phyloP scores from a whole-genome alignment of 2,329 filamentous ascomycete species.

The Claviceps paspali region DNA sequence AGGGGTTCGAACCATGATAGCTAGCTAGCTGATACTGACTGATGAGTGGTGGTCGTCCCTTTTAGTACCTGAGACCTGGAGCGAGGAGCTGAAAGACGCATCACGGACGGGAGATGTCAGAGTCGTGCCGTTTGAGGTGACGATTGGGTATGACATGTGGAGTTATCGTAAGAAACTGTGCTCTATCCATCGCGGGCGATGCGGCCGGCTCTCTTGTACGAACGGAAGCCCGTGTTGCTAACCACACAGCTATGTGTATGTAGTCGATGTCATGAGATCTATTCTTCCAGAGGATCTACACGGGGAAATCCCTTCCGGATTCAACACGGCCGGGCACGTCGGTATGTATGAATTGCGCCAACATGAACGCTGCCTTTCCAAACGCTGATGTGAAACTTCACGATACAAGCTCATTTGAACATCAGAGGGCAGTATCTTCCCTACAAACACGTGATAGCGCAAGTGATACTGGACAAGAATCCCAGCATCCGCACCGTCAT shows the following conservation, averaged over 20 bases:
- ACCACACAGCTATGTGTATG: slow-evolving; percentile 14
- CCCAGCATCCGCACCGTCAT: slow-evolving; percentile 71
- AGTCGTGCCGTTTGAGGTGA: slow-evolving; percentile 60
- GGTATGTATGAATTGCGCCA: slow-evolving; percentile 31
- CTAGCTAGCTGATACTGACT: neutral
- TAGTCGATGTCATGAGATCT: slow-evolving; percentile 68
- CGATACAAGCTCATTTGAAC: slow-evolving; percentile 65
- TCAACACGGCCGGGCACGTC: slow-evolving; percentile 79
- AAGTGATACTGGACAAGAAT: slow-evolving; percentile 85
- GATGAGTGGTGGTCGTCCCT: neutral
- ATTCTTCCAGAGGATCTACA: slow-evolving; percentile 69
- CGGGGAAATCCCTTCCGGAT: slow-evolving; percentile 70
- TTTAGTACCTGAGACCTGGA: slow-evolving; percentile 56
- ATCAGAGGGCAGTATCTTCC: slow-evolving; percentile 68
- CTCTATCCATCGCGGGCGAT: neutral
- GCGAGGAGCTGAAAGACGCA: slow-evolving; percentile 50
- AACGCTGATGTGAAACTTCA: slow-evolving; percentile 1
- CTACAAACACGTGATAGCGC: slow-evolving; percentile 73
- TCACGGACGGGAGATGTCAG: slow-evolving; percentile 52
- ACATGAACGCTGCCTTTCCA: neutral
- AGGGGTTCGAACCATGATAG: neutral
- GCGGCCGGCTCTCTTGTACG: slow-evolving; percentile 8
- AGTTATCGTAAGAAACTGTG: slow-evolving; percentile 54
- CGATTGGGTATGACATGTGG: slow-evolving; percentile 76
- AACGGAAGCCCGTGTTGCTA: neutral